Conservation (phyloP, 495 filamentous ascomycete genomes). For the Lepraria neglecta region DNA sequence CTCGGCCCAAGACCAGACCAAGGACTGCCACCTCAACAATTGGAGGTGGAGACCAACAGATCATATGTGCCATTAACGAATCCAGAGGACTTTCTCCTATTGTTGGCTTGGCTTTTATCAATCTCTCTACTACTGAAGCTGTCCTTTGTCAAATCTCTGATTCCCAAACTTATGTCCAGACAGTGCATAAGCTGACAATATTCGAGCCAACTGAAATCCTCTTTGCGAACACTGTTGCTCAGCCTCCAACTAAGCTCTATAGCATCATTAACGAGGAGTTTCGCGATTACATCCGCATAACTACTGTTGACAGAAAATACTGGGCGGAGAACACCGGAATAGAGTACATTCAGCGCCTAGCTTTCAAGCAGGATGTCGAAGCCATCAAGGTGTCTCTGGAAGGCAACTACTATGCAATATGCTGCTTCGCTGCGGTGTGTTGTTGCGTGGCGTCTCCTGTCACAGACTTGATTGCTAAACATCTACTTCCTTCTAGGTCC, state of each 20-base stretch:
- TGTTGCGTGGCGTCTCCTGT: not conserved
- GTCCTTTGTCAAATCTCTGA: slow-evolving; percentile 87
- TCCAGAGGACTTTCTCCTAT: slow-evolving; percentile 75
- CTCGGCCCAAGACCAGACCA: slow-evolving; percentile 50
- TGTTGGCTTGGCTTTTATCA: slow-evolving; percentile 86
- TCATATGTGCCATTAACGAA: slow-evolving; percentile 89
- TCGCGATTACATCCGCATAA: slow-evolving; percentile 52
- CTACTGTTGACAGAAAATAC: slow-evolving; percentile 68
- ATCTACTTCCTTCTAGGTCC: slow-evolving; percentile 43
- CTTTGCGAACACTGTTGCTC: slow-evolving; percentile 61
- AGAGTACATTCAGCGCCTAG: slow-evolving; percentile 71
- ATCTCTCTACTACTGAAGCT: slow-evolving; percentile 73
- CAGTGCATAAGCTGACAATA: slow-evolving; percentile 72
- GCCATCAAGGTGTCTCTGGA: slow-evolving; percentile 70
- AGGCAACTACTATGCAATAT: slow-evolving; percentile 84
- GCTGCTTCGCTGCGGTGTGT: slow-evolving; percentile 80
- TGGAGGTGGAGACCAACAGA: slow-evolving; percentile 56
- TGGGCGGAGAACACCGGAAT: slow-evolving; percentile 82
- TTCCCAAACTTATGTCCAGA: slow-evolving; percentile 78
- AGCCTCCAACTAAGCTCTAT: slow-evolving; percentile 66
- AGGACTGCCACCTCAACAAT: slow-evolving; percentile 60
- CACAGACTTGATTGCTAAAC: slow-evolving; percentile 24
- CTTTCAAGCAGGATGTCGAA: slow-evolving; percentile 69
- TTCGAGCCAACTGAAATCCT: slow-evolving; percentile 72
- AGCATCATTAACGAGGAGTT: slow-evolving; percentile 64